phyloP scores from a whole-genome alignment of 345 rosid genomes.

The Theobroma cacao region DNA sequence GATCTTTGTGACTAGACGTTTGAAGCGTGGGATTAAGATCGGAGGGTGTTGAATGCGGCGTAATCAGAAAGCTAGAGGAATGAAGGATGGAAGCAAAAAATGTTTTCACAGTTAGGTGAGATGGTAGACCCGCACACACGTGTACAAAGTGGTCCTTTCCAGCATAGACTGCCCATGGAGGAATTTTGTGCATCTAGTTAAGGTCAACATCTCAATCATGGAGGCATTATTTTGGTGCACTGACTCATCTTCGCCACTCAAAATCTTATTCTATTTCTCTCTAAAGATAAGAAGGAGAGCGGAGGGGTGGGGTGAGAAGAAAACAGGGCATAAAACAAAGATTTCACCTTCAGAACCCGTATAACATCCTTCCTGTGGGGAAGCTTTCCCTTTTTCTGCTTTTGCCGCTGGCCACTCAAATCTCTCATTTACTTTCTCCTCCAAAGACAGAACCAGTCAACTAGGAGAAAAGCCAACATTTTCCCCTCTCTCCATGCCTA shows the following conservation, averaged over 20 bases:
- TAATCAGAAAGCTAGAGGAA: not conserved
- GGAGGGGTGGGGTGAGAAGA: not conserved
- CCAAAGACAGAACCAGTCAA: not conserved
- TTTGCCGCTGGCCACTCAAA: conserved; percentile 34
- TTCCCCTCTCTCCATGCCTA: not conserved
- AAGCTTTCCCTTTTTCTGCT: conserved; percentile 13
- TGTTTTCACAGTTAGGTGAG: conserved; percentile 35
- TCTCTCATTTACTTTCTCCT: not conserved
- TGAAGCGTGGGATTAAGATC: conserved; percentile 5
- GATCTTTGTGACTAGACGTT: not conserved
- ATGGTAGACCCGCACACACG: conserved; percentile 49
- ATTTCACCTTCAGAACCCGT: conserved; percentile 28
- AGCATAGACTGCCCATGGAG: conserved; percentile 1
- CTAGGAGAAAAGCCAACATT: conserved; percentile 6
- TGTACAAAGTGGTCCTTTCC: conserved; percentile 42
- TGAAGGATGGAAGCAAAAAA: conserved; percentile 13
- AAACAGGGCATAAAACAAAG: conserved; percentile 35
- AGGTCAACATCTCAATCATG: conserved; percentile 70
- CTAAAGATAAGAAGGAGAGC: not conserved
- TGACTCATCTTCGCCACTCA: conserved; percentile 26
- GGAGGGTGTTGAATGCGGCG: not conserved
- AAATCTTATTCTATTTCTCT: conserved; percentile 4
- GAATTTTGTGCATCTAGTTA: conserved; percentile 39
- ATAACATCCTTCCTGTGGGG: conserved; percentile 15
- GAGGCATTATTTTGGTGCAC: conserved; percentile 49